Base-by-base conservation (phyloP, 306 rosid genomes). In the Acmispon strigosus region DNA sequence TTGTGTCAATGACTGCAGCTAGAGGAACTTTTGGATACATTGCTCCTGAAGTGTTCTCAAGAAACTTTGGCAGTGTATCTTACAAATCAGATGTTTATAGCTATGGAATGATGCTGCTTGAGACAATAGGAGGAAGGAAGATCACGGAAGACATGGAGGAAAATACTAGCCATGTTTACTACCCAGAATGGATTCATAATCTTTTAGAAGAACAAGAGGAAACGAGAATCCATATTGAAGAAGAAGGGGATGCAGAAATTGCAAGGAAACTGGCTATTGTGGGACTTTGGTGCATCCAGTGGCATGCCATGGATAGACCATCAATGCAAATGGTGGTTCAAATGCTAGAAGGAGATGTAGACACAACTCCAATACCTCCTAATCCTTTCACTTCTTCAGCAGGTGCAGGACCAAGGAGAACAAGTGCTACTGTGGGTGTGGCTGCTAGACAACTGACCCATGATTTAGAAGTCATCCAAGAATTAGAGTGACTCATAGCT, bases 21-120 rank as follows among this genome's bases (percentile, higher is more conserved):
- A 81, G 81, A 66, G 85, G 88, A 11, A 81, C 88, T 3, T 2
- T 74, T 7, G 88, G 88, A 3, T 84, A 84, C 60, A 84, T 81
- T 27, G 83, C 85, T n/a, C 83, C 81, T 0, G 88, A 81, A 70
- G 85, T 84, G 47, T 66, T 84, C 10, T 81, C 72, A 6, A 17
- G 82, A 4, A 81, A 81, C 58, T 84, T 81, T 44, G 79, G 85
- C 4, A 74, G 47, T 0, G 83, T 71, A 8, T 74, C 72, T 2
- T 45, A 49, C 63, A 78, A 84, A 10, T 54, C 81, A 0, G 83
- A 81, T 42, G 62, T 75, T 4, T 81, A 78, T 15, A 78, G 83
- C 22, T 84, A 69, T 54, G 83, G 83, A 5, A 80, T 80, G 70
- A 10, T 80, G 42, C 12, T 79, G 57, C 80, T 83, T 4, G 82